Evolutionary conservation across 768 basidiomycete species (phyloP).

Genomic region (Mycena belliarum): DNA sequence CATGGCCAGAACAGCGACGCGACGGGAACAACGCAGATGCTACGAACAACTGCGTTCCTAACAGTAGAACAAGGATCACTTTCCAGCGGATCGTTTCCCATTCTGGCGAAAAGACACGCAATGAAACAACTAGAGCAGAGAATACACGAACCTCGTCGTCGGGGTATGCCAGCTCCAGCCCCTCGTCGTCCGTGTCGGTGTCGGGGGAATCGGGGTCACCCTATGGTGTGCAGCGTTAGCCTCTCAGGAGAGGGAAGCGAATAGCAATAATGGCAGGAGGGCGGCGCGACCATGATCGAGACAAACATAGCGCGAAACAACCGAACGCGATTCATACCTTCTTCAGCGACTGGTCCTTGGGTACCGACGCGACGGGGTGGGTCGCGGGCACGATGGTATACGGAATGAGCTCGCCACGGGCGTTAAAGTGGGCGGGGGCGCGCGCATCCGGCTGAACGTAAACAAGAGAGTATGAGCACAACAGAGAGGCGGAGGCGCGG

Average conservation of each 20-base stretch:
- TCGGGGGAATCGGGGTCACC: neutral
- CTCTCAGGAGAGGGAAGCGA: neutral
- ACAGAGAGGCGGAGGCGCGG: neutral
- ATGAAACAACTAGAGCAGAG: neutral
- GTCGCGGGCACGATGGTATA: slow-evolving; percentile 1
- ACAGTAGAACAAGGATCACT: too few relatives aligned
- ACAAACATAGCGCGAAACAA: neutral
- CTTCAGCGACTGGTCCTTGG: neutral
- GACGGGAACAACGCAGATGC: too few relatives aligned
- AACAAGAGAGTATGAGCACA: neutral
- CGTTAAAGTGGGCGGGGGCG: slow-evolving; percentile 10
- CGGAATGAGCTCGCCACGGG: slow-evolving; percentile 18
- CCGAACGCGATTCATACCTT: neutral
- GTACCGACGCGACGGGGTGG: neutral
- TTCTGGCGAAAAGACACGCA: too few relatives aligned
- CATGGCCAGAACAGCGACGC: too few relatives aligned
- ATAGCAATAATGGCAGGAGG: neutral
- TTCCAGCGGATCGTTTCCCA: too few relatives aligned
- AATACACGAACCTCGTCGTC: slow-evolving; percentile 21
- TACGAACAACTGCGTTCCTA: too few relatives aligned
- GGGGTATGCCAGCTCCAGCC: slow-evolving; percentile 18
- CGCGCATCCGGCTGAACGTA: neutral
- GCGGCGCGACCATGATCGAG: too few relatives aligned
- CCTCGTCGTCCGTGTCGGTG: slow-evolving; percentile 12
- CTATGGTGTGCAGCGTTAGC: neutral